These are phyloP conservation scores for Quercus berberidifolia DNA, from an alignment of 306 rosid genomes.

Conservation along the genomic window DNA sequence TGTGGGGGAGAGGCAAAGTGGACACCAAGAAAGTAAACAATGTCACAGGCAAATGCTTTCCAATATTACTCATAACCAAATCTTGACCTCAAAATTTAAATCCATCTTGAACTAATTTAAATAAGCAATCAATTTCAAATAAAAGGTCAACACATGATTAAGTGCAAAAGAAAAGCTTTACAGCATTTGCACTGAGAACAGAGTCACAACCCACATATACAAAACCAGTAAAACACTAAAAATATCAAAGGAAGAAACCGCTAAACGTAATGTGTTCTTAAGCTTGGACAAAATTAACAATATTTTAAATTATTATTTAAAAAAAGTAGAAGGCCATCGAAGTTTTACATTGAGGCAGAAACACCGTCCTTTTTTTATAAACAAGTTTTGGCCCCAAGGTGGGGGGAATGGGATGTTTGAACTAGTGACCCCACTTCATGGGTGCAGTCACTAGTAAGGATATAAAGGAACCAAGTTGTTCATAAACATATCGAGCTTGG, in stretches of 20 bases:
- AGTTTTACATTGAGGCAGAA: not conserved
- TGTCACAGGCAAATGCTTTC: not conserved
- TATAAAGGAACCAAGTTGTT: too few species aligned
- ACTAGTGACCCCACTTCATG: too few species aligned
- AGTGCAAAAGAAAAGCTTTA: not conserved
- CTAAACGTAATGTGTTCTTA: not conserved
- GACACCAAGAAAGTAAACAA: not conserved
- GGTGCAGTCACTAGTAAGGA: too few species aligned
- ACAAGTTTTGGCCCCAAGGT: too few species aligned
- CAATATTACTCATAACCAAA: not conserved
- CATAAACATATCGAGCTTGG: too few species aligned
- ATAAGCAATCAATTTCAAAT: not conserved
- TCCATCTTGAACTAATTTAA: not conserved
- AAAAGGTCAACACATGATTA: not conserved
- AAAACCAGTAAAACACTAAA: not conserved
- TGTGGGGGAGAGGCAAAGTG: not conserved
- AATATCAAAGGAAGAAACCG: not conserved
- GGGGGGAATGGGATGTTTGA: too few species aligned
- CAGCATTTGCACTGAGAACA: not conserved
- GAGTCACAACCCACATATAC: not conserved
- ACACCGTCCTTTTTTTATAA: too few species aligned
- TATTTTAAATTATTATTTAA: not conserved
- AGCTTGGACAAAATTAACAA: not conserved
- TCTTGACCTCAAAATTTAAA: not conserved
- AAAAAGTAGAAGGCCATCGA: not conserved